A percentile compares a stretch with the other conserved stretches of the same genome.
Conservation (phyloP, 305 asterid species). For the Caryopteris hybrid region DNA sequence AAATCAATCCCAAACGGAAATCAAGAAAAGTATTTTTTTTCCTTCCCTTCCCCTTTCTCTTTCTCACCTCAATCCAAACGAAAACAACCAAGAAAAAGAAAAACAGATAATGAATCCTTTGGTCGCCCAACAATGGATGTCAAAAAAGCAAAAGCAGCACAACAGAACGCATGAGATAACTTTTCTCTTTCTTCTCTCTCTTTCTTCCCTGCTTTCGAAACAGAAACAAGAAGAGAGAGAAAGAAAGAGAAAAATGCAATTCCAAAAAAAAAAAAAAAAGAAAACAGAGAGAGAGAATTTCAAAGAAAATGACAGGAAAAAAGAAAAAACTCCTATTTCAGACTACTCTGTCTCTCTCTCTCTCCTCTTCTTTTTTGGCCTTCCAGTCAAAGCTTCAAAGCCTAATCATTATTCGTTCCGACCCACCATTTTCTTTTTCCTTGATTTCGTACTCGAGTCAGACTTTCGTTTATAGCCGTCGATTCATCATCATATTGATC, state of each 20-base stretch:
- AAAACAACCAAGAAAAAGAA: not conserved
- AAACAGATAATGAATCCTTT: not conserved
- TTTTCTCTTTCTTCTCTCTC: constrained; percentile 11
- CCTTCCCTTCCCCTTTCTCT: constrained; percentile 13
- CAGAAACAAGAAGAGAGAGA: constrained; percentile 29
- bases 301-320: constrained; percentile 21
- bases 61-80: constrained; percentile 4
- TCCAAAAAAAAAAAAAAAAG: not conserved
- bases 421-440: constrained; percentile 35
- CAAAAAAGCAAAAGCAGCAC: constrained; percentile 4
- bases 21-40: constrained; percentile 1
- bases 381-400: constrained; percentile 62
- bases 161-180: not conserved
- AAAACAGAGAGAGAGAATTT: too few relatives aligned
- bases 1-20: too few relatives aligned
- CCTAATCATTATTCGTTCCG: constrained; percentile 59
- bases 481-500: constrained; percentile 26
- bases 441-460: constrained; percentile 44
- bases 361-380: constrained; percentile 2
- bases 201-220: constrained; percentile 24
- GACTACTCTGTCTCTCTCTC: constrained; percentile 5
- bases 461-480: constrained; percentile 23
- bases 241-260: constrained; percentile 15
- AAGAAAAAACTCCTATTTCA: constrained; percentile 24
- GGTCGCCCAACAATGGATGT: constrained; percentile 6